Conservation (phyloP, 441 rosid species). For the Erysimum cheiri region DNA sequence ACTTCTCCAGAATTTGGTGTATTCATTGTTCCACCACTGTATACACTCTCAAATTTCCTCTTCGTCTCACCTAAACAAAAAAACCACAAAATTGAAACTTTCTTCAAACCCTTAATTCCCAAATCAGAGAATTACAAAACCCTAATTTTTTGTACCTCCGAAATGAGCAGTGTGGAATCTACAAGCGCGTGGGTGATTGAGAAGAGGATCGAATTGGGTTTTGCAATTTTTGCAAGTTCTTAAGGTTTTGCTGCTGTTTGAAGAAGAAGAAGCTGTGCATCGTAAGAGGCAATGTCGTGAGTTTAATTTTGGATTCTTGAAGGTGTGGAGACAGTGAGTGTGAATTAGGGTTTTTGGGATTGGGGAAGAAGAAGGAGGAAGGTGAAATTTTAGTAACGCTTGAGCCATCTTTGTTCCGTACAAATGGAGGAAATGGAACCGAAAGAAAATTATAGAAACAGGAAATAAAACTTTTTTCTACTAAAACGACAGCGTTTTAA, state of each 20-base stretch:
- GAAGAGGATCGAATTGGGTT: conserved; percentile 79
- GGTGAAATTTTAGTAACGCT: conserved; percentile 19
- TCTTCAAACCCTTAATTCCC: conserved; percentile 7
- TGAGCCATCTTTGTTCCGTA: conserved; percentile 23
- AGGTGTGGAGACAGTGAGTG: background rate
- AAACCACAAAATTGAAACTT: background rate
- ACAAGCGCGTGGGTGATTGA: conserved; percentile 78
- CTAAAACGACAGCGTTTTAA: too few relatives aligned
- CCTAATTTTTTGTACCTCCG: conserved; percentile 59
- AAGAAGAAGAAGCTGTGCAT: conserved; percentile 47
- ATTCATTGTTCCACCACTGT: conserved; percentile 80
- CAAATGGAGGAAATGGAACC: conserved; percentile 1
- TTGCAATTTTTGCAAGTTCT: conserved; percentile 88
- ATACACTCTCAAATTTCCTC: conserved; percentile 92
- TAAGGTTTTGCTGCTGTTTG: conserved; percentile 31
- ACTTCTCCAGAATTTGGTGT: conserved; percentile 80
- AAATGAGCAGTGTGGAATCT: conserved; percentile 87
- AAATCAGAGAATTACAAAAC: background rate
- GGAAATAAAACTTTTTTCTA: too few relatives aligned
- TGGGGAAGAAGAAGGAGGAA: background rate
- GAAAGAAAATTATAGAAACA: background rate
- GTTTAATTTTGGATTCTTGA: conserved; percentile 10
- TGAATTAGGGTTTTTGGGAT: conserved; percentile 19
- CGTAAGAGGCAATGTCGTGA: conserved; percentile 5
- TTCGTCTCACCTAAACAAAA: conserved; percentile 69